A percentile compares a stretch with the other conserved stretches of the same genome.
Evolutionary conservation across 768 basidiomycete species (phyloP).

Genomic region (Naganishia friedmannii): DNA sequence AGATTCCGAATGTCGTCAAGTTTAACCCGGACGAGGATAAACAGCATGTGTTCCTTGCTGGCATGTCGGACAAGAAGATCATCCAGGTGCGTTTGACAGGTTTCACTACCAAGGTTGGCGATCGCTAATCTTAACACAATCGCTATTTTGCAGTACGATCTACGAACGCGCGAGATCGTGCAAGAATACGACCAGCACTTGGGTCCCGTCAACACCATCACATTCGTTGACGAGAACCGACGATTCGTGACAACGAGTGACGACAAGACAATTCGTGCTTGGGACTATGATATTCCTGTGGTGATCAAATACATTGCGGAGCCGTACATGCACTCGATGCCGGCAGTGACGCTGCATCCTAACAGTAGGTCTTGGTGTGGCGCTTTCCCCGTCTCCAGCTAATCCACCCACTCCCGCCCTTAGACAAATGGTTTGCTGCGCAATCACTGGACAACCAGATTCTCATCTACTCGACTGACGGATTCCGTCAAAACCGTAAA

Average conservation of each 20-base stretch:
- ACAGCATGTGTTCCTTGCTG: constrained; percentile 91
- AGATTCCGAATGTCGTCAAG: constrained; percentile 89
- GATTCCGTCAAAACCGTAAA: constrained; percentile 97
- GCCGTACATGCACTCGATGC: constrained; percentile 99
- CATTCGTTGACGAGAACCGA: constrained; percentile 96
- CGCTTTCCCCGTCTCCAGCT: neutral
- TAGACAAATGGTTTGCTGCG: constrained; percentile 93
- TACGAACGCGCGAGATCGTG: constrained; percentile 87
- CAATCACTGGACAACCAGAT: constrained; percentile 99
- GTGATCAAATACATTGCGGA: constrained; percentile 99
- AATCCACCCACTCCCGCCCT: neutral
- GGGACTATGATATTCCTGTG: constrained; percentile 99
- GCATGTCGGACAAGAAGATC: constrained; percentile 99
- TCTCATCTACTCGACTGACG: constrained; percentile 92
- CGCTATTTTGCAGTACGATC: constrained; percentile 70
- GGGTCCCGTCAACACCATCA: constrained; percentile 97
- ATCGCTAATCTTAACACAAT: neutral
- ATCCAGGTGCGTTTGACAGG: constrained; percentile 69
- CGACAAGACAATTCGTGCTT: constrained; percentile 97
- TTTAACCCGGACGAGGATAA: constrained; percentile 97
- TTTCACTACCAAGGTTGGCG: no score
- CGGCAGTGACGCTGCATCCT: constrained; percentile 91
- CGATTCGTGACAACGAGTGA: constrained; percentile 97
- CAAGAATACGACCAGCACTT: constrained; percentile 99
- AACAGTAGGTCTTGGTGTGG: constrained; percentile 65